A percentile compares a stretch with the other conserved stretches of the same genome.
These are phyloP conservation scores for Ajuga reptans DNA, from an alignment of 305 asterid species.

Conservation along the genomic window DNA sequence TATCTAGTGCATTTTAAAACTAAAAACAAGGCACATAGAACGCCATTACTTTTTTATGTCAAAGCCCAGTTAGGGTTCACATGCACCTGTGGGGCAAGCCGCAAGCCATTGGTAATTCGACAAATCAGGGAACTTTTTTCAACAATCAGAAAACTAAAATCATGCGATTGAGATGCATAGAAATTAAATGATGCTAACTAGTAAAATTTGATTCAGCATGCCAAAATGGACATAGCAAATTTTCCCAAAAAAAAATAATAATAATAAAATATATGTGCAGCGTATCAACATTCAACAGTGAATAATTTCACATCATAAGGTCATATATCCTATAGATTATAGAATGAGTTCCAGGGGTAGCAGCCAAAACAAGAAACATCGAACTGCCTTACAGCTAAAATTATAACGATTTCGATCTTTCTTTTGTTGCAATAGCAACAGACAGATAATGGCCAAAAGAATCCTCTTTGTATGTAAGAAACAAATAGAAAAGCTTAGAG, in stretches of 20 bases:
- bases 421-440: too few relatives aligned
- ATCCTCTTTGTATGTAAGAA: neutral
- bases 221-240: slow-evolving; percentile 1
- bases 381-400: too few relatives aligned
- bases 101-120: too few relatives aligned
- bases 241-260: neutral
- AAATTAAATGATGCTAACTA: neutral
- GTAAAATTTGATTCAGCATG: neutral
- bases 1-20: too few relatives aligned
- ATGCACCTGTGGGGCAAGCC: too few relatives aligned
- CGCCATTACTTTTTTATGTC: too few relatives aligned
- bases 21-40: too few relatives aligned
- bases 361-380: neutral
- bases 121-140: neutral
- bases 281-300: neutral
- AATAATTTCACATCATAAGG: neutral
- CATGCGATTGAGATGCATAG: neutral
- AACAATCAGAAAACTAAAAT: neutral
- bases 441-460: neutral
- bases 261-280: too few relatives aligned
- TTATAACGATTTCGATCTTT: too few relatives aligned
- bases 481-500: neutral
- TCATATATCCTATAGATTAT: neutral
- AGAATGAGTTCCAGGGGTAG: slow-evolving; percentile 9
- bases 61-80: too few relatives aligned